A percentile compares a stretch with the other conserved stretches of the same genome.
Conservation (phyloP, 1,284 basidiomycete species). For the Moesziomyces aphidis region DNA sequence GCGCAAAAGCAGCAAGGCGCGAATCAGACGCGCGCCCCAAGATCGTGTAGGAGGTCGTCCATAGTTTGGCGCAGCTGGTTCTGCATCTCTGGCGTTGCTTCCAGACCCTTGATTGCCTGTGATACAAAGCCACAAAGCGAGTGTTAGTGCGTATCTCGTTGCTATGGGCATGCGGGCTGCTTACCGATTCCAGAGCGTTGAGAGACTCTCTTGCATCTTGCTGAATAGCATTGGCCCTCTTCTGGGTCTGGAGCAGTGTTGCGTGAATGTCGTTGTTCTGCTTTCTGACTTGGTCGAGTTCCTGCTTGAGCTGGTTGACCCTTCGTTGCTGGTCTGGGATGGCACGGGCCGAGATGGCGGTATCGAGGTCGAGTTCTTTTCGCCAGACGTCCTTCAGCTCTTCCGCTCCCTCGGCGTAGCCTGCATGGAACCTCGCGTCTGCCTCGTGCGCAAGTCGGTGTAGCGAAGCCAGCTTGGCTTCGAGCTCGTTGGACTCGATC, state of each 20-base stretch:
- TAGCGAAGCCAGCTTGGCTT: slow-evolving; percentile 45
- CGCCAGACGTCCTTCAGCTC: slow-evolving; percentile 60
- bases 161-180: slow-evolving; percentile 1
- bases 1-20: not conserved
- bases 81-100: slow-evolving; percentile 42
- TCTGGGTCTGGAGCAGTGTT: slow-evolving; percentile 4
- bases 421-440: slow-evolving; percentile 46
- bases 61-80: slow-evolving; percentile 45
- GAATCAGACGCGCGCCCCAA: slow-evolving; percentile 42
- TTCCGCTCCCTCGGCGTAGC: slow-evolving; percentile 15
- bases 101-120: slow-evolving; percentile 48
- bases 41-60: slow-evolving; percentile 47
- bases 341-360: slow-evolving; percentile 52
- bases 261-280: slow-evolving; percentile 21
- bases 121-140: not conserved
- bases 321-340: slow-evolving; percentile 51
- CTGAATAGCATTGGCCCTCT: slow-evolving; percentile 16
- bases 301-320: slow-evolving; percentile 22
- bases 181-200: slow-evolving; percentile 40
- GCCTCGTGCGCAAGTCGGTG: slow-evolving; percentile 54
- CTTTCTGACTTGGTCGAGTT: slow-evolving; percentile 34
- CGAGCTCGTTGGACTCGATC: slow-evolving; percentile 50
- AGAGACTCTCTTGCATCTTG: slow-evolving; percentile 27
- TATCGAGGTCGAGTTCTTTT: slow-evolving; percentile 52
- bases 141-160: not conserved